Conservation (phyloP, 169 alveolate genomes). For the Cryptosporidium parvum region DNA sequence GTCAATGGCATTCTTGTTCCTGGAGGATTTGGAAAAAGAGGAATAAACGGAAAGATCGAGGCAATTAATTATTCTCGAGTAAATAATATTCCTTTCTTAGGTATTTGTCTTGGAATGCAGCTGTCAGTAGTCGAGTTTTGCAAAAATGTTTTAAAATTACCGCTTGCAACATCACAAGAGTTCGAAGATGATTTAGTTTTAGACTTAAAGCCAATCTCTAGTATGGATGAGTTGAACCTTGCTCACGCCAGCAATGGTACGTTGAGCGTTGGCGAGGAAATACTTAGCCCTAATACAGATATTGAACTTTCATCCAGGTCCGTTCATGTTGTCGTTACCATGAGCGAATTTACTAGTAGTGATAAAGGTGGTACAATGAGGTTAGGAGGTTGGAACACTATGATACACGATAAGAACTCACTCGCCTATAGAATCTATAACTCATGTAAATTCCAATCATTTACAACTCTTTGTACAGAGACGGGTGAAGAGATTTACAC, state of each 20-base stretch:
- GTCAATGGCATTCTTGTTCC: conserved; percentile 94
- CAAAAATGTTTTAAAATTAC: conserved; percentile 75
- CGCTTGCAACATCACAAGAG: conserved; percentile 86
- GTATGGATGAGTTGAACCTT: conserved; percentile 61
- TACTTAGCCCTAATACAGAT: conserved; percentile 38
- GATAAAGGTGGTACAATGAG: conserved; percentile 93
- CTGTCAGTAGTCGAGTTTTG: conserved; percentile 91
- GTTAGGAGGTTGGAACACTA: conserved; percentile 91
- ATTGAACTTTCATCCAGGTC: conserved; percentile 50
- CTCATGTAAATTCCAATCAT: conserved; percentile 48
- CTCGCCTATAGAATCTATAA: conserved; percentile 89
- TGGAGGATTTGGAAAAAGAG: conserved; percentile 96
- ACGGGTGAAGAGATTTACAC: conserved; percentile 82
- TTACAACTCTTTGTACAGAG: conserved; percentile 59
- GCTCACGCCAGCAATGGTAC: conserved; percentile 22
- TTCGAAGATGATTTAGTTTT: conserved; percentile 76
- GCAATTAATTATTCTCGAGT: conserved; percentile 91
- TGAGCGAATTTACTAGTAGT: conserved; percentile 83
- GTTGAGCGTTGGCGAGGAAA: conserved; percentile 31
- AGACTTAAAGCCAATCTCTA: conserved; percentile 32
- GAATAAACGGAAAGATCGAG: conserved; percentile 90
- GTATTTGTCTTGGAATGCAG: conserved; percentile 96
- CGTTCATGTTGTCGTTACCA: conserved; percentile 74
- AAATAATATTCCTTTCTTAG: conserved; percentile 89
- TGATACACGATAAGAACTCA: conserved; percentile 85